Conservation (phyloP, 2,329 filamentous ascomycete species). For the Pleomassaria siparia region DNA sequence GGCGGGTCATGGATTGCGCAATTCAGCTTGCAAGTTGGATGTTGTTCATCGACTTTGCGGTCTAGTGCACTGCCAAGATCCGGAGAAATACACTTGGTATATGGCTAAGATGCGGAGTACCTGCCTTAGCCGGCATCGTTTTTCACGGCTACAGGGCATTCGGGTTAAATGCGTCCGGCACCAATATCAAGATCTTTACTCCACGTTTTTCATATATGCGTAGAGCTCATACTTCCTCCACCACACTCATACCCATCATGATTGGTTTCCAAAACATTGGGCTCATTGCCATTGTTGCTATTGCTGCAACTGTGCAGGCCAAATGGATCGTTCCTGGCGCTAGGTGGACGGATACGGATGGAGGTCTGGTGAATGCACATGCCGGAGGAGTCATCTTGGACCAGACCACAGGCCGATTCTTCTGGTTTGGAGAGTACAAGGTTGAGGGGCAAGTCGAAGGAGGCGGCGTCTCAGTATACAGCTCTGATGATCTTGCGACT, state of each 20-base stretch:
- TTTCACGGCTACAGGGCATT: background rate
- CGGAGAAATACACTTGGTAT: background rate
- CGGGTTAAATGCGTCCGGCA: background rate
- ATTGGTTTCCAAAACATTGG: background rate
- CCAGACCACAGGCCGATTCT: constrained; percentile 57
- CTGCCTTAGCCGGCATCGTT: background rate
- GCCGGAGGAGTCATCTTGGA: constrained; percentile 60
- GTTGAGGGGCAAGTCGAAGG: constrained; percentile 60
- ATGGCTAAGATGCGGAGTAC: constrained; percentile 2
- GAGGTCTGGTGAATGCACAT: constrained; percentile 63
- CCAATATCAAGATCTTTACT: background rate
- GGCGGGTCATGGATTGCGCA: background rate
- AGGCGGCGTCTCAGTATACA: constrained; percentile 60
- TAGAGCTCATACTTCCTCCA: background rate
- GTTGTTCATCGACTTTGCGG: background rate
- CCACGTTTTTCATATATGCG: background rate
- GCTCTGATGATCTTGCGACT: constrained; percentile 61
- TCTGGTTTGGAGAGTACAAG: constrained; percentile 66
- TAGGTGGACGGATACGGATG: constrained; percentile 62
- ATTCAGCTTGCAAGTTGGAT: background rate
- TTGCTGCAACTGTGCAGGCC: constrained; percentile 31
- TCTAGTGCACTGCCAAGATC: background rate
- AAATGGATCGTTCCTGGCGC: constrained; percentile 65
- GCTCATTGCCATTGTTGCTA: constrained; percentile 9
- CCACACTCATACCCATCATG: background rate